phyloP scores from a whole-genome alignment of 345 rosid species.

The Rhizophora mangle region DNA sequence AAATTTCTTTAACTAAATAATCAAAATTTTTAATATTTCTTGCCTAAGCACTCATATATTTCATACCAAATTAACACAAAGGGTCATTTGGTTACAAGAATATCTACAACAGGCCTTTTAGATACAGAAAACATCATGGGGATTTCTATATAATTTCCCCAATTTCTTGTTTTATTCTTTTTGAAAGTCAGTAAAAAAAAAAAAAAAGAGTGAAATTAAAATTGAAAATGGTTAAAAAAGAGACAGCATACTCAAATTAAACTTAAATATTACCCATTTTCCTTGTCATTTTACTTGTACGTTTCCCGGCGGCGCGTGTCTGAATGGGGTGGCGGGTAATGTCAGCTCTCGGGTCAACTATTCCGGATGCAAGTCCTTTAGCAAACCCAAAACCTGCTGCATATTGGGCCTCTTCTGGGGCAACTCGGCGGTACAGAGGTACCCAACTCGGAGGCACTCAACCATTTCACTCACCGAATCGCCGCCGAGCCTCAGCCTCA shows the following conservation, averaged over 20 bases:
- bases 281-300: too few species aligned
- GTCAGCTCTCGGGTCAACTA: constrained; percentile 5
- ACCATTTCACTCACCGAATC: constrained; percentile 70
- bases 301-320: background rate
- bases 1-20: too few species aligned
- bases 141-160: too few species aligned
- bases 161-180: too few species aligned
- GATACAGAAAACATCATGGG: too few species aligned
- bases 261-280: background rate
- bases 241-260: background rate
- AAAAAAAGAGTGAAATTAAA: too few species aligned
- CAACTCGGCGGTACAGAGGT: constrained; percentile 77
- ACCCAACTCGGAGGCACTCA: constrained; percentile 76
- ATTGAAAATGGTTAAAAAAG: background rate
- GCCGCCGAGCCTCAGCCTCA: constrained; percentile 46
- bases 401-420: constrained; percentile 79
- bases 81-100: too few species aligned
- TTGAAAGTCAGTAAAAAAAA: background rate
- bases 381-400: constrained; percentile 87
- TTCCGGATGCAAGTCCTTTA: constrained; percentile 62
- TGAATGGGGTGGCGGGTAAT: background rate
- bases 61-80: too few species aligned
- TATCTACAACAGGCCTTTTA: too few species aligned
- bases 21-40: too few species aligned
- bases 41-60: too few species aligned